Base-by-base conservation (phyloP, 192 early-diverging fungal species). In the Dimargaris verticillata region DNA sequence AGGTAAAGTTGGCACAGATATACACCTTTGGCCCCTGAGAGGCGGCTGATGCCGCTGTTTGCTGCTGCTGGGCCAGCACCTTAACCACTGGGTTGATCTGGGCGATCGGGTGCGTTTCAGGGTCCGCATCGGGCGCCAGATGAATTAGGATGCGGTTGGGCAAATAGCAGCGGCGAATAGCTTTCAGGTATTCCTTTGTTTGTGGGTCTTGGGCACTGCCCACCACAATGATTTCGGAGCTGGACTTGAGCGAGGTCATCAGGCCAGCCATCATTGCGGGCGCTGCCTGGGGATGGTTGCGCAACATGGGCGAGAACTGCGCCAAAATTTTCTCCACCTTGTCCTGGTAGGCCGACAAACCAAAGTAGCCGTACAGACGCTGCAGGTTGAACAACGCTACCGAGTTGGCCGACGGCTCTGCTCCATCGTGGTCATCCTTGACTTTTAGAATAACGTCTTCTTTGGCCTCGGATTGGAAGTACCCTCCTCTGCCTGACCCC, bases 351-450 rank as follows among this genome's bases (percentile, higher is more conserved):
- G 42, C 63, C 12, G 26, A 4, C 7, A 9, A 6, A 14, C 72
- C 60, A 5, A 75, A 46, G 15, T 78, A 25, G n/a, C 67, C 68
- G 24, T 70, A 70, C 29, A 84, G 63, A 5, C 77, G 64, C 20
- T 81, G 41, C 20, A 84, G 65, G 60, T 84, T 84, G 12, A 45
- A 62, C n/a, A 77, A 61, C 6, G 79, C 61, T 5, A 84, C 72
- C 26, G 78, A 71, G 44, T 79, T 78, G 9, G 75, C 45, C 12
- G 80, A 72, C 15, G 82, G 82, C 61, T 84, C 82, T 0, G 82
- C 80, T 13, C 80, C 80, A 72, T 84, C 82, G 61, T 79, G 76
- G 53, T 55, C 53, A 47, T 82, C 82, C 79, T 44, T 13, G 44
- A 52, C 20, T 41, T 29, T 44, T 18, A 57, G 53, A 29, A 69